phyloP scores from a whole-genome alignment of 331 rosid species.

The Malus hybrid region DNA sequence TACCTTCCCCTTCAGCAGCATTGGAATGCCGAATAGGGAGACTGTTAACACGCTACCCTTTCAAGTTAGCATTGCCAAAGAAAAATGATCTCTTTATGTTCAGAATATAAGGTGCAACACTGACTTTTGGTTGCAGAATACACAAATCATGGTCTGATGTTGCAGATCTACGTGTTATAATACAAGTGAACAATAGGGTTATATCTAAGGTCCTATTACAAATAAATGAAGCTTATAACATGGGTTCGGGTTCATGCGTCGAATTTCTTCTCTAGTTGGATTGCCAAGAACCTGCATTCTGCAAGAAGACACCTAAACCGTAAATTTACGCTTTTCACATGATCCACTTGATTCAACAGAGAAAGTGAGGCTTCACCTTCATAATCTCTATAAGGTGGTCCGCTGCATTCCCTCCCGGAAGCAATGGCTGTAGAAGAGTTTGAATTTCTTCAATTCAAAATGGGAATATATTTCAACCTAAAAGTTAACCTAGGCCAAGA shows the following conservation, averaged over 20 bases:
- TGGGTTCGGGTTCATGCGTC: slow-evolving; percentile 68
- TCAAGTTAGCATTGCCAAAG: too few relatives aligned
- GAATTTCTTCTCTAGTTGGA: slow-evolving; percentile 87
- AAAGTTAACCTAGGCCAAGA: not conserved
- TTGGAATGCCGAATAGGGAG: too few relatives aligned
- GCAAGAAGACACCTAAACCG: slow-evolving; percentile 15
- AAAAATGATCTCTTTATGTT: too few relatives aligned
- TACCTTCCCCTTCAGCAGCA: too few relatives aligned
- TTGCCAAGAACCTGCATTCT: slow-evolving; percentile 95
- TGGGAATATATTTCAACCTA: not conserved
- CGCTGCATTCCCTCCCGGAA: slow-evolving; percentile 82
- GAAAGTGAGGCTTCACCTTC: slow-evolving; percentile 48
- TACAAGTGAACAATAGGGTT: too few relatives aligned
- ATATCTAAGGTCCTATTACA: too few relatives aligned
- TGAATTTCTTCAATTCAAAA: slow-evolving; percentile 1
- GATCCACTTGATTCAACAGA: slow-evolving; percentile 9
- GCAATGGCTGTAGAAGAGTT: slow-evolving; percentile 58
- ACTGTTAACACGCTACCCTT: too few relatives aligned
- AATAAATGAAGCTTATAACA: too few relatives aligned
- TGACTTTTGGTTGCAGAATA: too few relatives aligned
- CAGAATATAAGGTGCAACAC: too few relatives aligned
- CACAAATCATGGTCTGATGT: too few relatives aligned
- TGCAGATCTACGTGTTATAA: not conserved
- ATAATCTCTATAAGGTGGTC: slow-evolving; percentile 94
- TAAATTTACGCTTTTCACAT: slow-evolving; percentile 11